These are phyloP conservation scores for Linum trigynum DNA, from an alignment of 345 rosid species.

Conservation along the genomic window DNA sequence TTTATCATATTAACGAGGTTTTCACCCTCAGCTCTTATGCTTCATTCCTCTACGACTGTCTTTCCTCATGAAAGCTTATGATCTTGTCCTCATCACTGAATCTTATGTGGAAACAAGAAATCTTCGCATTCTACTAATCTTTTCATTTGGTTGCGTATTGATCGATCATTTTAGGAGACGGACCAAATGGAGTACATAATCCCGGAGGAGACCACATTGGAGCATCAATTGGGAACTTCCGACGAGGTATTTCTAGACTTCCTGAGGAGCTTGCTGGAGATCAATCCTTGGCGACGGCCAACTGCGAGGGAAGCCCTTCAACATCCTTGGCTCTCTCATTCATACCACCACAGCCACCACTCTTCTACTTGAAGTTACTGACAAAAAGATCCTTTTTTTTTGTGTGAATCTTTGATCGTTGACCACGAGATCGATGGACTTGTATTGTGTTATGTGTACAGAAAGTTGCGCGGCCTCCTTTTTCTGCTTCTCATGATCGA, in stretches of 20 bases:
- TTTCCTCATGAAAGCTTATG: too few species aligned
- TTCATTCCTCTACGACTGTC: too few species aligned
- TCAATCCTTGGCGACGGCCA: constrained; percentile 70
- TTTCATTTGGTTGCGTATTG: not conserved
- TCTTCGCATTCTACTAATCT: too few species aligned
- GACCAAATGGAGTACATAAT: constrained; percentile 66
- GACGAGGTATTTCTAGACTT: constrained; percentile 56
- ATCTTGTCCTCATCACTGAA: too few species aligned
- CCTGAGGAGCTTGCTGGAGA: constrained; percentile 55
- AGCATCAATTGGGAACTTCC: constrained; percentile 43
- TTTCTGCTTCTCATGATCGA: too few species aligned
- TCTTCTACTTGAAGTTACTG: constrained; percentile 2
- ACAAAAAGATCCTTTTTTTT: not conserved
- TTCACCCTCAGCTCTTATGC: too few species aligned
- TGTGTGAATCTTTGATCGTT: too few species aligned
- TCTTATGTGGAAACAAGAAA: too few species aligned
- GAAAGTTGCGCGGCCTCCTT: too few species aligned
- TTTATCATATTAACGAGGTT: constrained; percentile 67
- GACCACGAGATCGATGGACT: too few species aligned
- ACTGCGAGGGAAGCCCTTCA: constrained; percentile 71
- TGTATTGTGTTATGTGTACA: too few species aligned
- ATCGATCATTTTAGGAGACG: constrained; percentile 42
- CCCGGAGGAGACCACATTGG: constrained; percentile 59
- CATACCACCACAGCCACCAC: constrained; percentile 12
- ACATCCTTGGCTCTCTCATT: constrained; percentile 76